phyloP scores from a whole-genome alignment of 202 grass and related monocot species.

The Elaeis oleifera region DNA sequence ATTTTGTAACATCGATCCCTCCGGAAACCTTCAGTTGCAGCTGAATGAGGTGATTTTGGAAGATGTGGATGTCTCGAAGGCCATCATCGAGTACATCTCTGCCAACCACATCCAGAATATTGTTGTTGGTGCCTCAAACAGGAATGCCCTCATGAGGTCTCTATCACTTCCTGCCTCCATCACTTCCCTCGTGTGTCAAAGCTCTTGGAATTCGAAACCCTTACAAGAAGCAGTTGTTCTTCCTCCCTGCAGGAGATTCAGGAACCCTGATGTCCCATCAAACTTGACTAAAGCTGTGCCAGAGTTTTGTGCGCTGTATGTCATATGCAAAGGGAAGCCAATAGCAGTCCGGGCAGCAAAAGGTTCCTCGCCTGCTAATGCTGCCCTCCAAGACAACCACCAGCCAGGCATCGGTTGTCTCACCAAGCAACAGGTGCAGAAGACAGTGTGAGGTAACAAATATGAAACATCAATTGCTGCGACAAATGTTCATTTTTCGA shows the following conservation, averaged over 20 bases:
- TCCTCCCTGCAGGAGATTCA: constrained; percentile 56
- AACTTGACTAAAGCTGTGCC: constrained; percentile 76
- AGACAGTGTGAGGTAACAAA: constrained; percentile 43
- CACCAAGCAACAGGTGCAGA: constrained; percentile 12
- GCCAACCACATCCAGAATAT: constrained; percentile 63
- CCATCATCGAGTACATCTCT: constrained; percentile 60
- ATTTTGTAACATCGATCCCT: no score
- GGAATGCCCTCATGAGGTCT: constrained; percentile 63
- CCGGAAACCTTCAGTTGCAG: constrained; percentile 28
- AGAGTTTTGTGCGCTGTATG: constrained; percentile 80
- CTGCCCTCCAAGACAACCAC: constrained; percentile 39
- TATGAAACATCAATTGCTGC: neutral
- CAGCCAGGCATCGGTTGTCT: constrained; percentile 6
- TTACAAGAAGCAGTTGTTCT: constrained; percentile 26
- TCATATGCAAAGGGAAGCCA: constrained; percentile 74
- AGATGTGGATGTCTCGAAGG: constrained; percentile 63
- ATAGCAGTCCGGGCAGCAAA: constrained; percentile 61
- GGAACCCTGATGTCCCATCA: constrained; percentile 68
- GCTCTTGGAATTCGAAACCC: constrained; percentile 12
- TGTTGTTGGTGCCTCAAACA: constrained; percentile 58
- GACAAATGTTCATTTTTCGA: no score
- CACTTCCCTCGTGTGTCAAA: no score
- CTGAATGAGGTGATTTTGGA: constrained; percentile 70
- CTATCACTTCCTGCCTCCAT: constrained; percentile 3
- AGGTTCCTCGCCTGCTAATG: constrained; percentile 32